Evolutionary conservation across 805 yeast genomes (phyloP).

Genomic region (Alloascoidea hylecoeti): DNA sequence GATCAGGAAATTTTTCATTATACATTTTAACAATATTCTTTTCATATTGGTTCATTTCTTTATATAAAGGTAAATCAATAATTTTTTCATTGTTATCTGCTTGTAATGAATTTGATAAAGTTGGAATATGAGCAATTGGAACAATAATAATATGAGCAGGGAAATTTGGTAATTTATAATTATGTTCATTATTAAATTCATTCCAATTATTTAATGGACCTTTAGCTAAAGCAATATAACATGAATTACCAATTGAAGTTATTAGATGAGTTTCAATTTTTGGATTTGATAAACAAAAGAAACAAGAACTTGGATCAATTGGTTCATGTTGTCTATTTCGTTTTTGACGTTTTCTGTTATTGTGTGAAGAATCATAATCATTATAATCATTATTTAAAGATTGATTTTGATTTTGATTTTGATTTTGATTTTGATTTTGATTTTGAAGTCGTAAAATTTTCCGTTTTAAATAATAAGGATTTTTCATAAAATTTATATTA

Average conservation of each 20-base stretch:
- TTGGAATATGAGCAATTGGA: conserved; percentile 64
- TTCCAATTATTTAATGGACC: conserved; percentile 57
- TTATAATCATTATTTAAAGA: no score
- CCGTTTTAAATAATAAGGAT: background rate
- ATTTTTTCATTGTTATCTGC: conserved; percentile 15
- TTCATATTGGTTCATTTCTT: conserved; percentile 36
- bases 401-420: background rate
- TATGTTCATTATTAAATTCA: conserved; percentile 20
- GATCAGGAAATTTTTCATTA: conserved; percentile 20
- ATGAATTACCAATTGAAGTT: conserved; percentile 50
- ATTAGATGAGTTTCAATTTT: conserved; percentile 69
- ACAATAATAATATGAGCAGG: conserved; percentile 76
- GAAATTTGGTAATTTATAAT: conserved; percentile 23
- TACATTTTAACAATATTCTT: conserved; percentile 33
- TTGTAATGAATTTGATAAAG: conserved; percentile 13
- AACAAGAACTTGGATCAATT: conserved; percentile 52
- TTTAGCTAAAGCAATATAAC: conserved; percentile 67
- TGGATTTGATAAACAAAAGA: conserved; percentile 75
- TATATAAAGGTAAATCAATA: conserved; percentile 18
- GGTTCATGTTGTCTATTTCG: conserved; percentile 4
- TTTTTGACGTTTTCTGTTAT: conserved; percentile 1
- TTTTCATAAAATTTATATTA: background rate
- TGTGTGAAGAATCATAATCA: no score
- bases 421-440: background rate
- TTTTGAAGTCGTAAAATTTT: background rate